Conservation (phyloP, 495 filamentous ascomycete genomes). For the Barbatosphaeria neglecta region DNA sequence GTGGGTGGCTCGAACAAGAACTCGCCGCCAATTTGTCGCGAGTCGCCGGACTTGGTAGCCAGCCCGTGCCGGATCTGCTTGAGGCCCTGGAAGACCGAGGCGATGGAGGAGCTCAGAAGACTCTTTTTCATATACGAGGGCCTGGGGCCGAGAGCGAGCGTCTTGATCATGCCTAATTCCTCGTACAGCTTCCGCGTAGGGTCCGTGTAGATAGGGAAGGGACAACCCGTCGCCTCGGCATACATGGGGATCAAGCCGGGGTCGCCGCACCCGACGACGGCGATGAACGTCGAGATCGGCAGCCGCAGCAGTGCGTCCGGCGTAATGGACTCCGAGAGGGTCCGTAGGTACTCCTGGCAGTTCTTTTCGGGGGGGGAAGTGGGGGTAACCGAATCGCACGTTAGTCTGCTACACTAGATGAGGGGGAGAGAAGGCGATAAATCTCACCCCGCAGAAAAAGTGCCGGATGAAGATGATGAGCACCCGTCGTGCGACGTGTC, state of each 20-base stretch:
- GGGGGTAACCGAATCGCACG: background rate
- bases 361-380: constrained; percentile 28
- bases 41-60: constrained; percentile 54
- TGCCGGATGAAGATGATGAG: constrained; percentile 76
- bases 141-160: constrained; percentile 45
- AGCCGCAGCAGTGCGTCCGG: constrained; percentile 44
- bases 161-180: constrained; percentile 58
- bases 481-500: constrained; percentile 42
- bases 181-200: constrained; percentile 58
- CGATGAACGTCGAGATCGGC: constrained; percentile 49
- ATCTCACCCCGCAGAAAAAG: constrained; percentile 82
- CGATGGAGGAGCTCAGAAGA: constrained; percentile 30
- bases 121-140: constrained; percentile 56
- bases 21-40: constrained; percentile 69
- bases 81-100: constrained; percentile 45
- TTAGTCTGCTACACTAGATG: constrained; percentile 1
- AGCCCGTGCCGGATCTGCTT: constrained; percentile 39
- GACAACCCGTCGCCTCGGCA: constrained; percentile 46
- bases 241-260: constrained; percentile 63
- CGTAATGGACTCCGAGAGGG: constrained; percentile 47
- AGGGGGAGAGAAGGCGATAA: background rate
- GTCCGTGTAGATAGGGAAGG: constrained; percentile 76
- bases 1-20: constrained; percentile 58
- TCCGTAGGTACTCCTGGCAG: constrained; percentile 62
- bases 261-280: constrained; percentile 70